phyloP scores from a whole-genome alignment of 2,329 filamentous ascomycete species.

The Cladophialophora immunda region DNA sequence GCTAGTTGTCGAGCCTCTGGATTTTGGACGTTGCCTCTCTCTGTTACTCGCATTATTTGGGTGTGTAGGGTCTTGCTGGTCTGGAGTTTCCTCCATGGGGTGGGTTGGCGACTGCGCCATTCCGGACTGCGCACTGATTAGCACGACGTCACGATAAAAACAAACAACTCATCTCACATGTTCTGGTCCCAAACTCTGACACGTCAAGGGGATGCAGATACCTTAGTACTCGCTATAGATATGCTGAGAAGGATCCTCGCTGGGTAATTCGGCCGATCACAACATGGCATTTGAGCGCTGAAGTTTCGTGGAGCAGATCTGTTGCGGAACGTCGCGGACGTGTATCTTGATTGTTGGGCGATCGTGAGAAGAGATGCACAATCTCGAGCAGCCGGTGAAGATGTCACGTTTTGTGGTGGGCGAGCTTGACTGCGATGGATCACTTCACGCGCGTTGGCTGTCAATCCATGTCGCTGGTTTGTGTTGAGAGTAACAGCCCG shows the following conservation, averaged over 20 bases:
- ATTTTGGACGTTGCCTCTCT: conserved; percentile 51
- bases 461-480: conserved; percentile 18
- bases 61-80: conserved; percentile 25
- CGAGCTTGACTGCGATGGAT: conserved; percentile 4
- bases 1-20: conserved; percentile 57
- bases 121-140: conserved; percentile 33
- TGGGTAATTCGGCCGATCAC: conserved; percentile 21
- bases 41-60: conserved; percentile 33
- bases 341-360: conserved; percentile 11
- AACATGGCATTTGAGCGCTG: conserved; percentile 26
- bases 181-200: conserved; percentile 27
- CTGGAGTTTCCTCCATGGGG: conserved; percentile 33
- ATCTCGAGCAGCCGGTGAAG: not conserved
- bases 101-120: conserved; percentile 37
- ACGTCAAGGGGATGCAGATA: conserved; percentile 27
- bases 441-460: conserved; percentile 18
- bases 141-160: conserved; percentile 30
- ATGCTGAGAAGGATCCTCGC: not conserved
- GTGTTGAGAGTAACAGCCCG: conserved; percentile 13
- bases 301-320: conserved; percentile 13
- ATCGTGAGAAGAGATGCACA: conserved; percentile 1
- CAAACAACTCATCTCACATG: conserved; percentile 29
- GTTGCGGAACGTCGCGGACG: conserved; percentile 16
- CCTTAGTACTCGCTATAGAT: not conserved
- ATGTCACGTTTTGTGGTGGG: conserved; percentile 10